These are phyloP conservation scores for Paraurostyla sp. DNA, from an alignment of 73 alveolate species.

Conservation along the genomic window DNA sequence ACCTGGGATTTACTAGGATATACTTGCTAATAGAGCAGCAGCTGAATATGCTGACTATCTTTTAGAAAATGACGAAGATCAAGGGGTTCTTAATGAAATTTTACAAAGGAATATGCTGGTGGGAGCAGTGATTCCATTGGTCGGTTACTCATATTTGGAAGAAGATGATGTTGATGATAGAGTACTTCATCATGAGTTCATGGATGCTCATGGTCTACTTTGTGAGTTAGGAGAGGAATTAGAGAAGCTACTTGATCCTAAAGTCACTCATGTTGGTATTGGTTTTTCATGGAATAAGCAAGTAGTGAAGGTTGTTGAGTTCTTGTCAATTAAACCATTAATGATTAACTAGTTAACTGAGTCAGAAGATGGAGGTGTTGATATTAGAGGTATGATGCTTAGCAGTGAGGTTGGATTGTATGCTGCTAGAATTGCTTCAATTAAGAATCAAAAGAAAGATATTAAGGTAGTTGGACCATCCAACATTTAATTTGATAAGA, in stretches of 20 bases:
- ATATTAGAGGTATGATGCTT: conserved; percentile 94
- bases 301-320: conserved; percentile 91
- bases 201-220: conserved; percentile 90
- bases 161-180: conserved; percentile 76
- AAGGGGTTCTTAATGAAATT: conserved; percentile 37
- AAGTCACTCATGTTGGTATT: conserved; percentile 90
- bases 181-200: conserved; percentile 81
- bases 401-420: conserved; percentile 95
- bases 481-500: conserved; percentile 74
- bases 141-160: conserved; percentile 67
- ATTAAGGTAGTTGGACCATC: conserved; percentile 86
- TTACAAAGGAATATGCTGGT: conserved; percentile 47
- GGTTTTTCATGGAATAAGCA: conserved; percentile 95
- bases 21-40: conserved; percentile 62
- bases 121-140: conserved; percentile 49
- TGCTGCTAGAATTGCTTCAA: conserved; percentile 92
- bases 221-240: conserved; percentile 87
- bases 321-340: conserved; percentile 84
- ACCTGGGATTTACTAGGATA: conserved; percentile 40
- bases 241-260: conserved; percentile 78
- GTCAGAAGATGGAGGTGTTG: conserved; percentile 85
- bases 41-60: conserved; percentile 70
- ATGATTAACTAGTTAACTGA: conserved; percentile 81
- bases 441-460: conserved; percentile 85
- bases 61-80: conserved; percentile 64